Conservation (phyloP, 495 filamentous ascomycete species). For the Opeltia flavorubescens region DNA sequence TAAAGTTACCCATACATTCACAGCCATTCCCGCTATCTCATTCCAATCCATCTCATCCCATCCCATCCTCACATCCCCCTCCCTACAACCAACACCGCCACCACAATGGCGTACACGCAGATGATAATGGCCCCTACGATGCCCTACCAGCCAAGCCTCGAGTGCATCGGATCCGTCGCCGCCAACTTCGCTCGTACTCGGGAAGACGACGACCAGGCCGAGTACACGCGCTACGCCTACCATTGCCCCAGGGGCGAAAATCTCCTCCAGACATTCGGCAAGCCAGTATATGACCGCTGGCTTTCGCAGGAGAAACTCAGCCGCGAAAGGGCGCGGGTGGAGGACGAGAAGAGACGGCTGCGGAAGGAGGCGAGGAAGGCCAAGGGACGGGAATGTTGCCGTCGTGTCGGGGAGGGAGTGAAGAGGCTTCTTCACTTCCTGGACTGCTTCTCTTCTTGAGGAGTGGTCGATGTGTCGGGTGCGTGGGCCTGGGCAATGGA, state of each 20-base stretch:
- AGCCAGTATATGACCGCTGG: neutral
- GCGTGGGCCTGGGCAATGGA: too few species aligned
- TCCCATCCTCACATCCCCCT: neutral
- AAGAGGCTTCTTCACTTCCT: too few species aligned
- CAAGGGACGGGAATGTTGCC: too few species aligned
- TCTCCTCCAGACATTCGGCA: neutral
- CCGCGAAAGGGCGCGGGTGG: neutral
- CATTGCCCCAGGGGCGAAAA: neutral
- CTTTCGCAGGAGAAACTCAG: neutral
- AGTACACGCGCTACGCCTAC: neutral
- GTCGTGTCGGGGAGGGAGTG: too few species aligned
- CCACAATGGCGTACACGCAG: neutral
- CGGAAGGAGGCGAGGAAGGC: too few species aligned
- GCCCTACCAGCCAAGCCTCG: constrained; percentile 2
- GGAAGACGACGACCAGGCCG: neutral
- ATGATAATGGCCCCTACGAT: constrained; percentile 3
- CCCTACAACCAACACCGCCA: too few species aligned
- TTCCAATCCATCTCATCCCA: neutral
- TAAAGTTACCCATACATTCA: neutral
- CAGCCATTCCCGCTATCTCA: neutral
- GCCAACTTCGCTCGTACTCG: constrained; percentile 1
- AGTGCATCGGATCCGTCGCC: constrained; percentile 7
- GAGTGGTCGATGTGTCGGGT: too few species aligned
- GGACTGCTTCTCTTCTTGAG: too few species aligned
- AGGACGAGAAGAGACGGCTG: neutral